Base-by-base conservation (phyloP, 2,329 filamentous ascomycete genomes). In the Diplocarpon rosae region DNA sequence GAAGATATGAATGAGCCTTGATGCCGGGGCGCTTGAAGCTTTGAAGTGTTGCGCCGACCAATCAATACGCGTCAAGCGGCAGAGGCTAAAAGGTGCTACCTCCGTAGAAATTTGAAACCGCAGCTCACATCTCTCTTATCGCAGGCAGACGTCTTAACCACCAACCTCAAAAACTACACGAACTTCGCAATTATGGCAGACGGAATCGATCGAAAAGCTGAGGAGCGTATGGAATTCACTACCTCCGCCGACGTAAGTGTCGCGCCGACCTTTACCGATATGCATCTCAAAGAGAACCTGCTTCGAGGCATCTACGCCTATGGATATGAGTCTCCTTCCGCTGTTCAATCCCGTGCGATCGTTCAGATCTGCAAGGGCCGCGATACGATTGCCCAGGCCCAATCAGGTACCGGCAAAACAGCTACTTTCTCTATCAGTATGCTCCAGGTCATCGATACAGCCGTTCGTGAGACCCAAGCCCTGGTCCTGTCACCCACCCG, bases 301-400 rank as follows among this genome's bases (percentile, higher is more conserved):
- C 79, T 98, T 54, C 89, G 92, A 55, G 92, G 92, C 53, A 90
- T 98, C 63, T 98, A 98, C 63, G 92, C 92, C 30, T 98, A 98
- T 59, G 92, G 92, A 53, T 98, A 96, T 68, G 92, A 98, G 65
- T 95, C 92, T 2, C 92, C 92, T 11, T 98, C 92, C 0, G 92
- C 92, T 12, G 90, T 98, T 14, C 92, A 98, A 70, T 95, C 90
- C 55, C 86, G 92, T 62, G 92, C 92, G 42, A 98, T 98, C 62
- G 92, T 98, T 39, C 92, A 96, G 69, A 85, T 98, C 61, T 98
- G 92, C 78, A 96, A 96, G 69, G 92, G 92, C 54, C 87, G 92
- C 67, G 92, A 98, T 66, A 96, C 92, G 51, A 98, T 98, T 62
- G 92, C 92, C 14, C 92, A 98, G 64, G 92, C 92, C 15, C 92